Percentiles rank a stretch among this genome's conserved stretches.
These are phyloP conservation scores for Hypoxylon intermedium DNA, from an alignment of 495 filamentous ascomycete genomes.

Conservation along the genomic window DNA sequence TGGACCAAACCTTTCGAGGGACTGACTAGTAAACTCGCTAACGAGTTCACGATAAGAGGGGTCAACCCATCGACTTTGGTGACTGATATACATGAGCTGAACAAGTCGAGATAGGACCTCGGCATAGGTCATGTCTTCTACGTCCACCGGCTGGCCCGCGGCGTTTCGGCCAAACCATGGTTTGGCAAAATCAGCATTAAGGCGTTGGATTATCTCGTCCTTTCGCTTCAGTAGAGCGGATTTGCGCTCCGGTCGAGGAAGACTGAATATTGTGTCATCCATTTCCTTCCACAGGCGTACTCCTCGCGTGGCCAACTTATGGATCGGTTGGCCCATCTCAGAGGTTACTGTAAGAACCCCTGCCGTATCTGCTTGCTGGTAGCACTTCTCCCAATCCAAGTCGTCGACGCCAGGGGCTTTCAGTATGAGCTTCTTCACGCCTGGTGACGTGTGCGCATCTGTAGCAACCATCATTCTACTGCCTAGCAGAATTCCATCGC, in stretches of 20 bases:
- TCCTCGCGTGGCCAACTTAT: slow-evolving; percentile 95
- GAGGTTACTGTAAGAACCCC: slow-evolving; percentile 97
- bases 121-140: slow-evolving; percentile 97
- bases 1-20: slow-evolving; percentile 95
- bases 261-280: slow-evolving; percentile 95
- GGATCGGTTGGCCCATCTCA: slow-evolving; percentile 99
- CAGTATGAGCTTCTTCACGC: slow-evolving; percentile 90
- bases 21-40: slow-evolving; percentile 90
- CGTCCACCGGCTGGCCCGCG: slow-evolving; percentile 83
- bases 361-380: slow-evolving; percentile 88
- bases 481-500: slow-evolving; percentile 87
- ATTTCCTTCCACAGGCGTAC: slow-evolving; percentile 97
- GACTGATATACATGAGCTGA: slow-evolving; percentile 93
- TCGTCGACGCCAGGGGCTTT: slow-evolving; percentile 92
- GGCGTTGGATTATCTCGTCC: slow-evolving; percentile 94
- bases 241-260: slow-evolving; percentile 92
- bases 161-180: slow-evolving; percentile 96
- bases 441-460: slow-evolving; percentile 96
- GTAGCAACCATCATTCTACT: slow-evolving; percentile 94
- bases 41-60: slow-evolving; percentile 78
- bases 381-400: slow-evolving; percentile 93
- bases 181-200: slow-evolving; percentile 98
- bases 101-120: slow-evolving; percentile 95
- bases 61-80: slow-evolving; percentile 94
- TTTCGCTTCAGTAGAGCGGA: slow-evolving; percentile 90